These are phyloP conservation scores for Fagus sylvatica DNA, from an alignment of 306 rosid genomes.

Conservation along the genomic window DNA sequence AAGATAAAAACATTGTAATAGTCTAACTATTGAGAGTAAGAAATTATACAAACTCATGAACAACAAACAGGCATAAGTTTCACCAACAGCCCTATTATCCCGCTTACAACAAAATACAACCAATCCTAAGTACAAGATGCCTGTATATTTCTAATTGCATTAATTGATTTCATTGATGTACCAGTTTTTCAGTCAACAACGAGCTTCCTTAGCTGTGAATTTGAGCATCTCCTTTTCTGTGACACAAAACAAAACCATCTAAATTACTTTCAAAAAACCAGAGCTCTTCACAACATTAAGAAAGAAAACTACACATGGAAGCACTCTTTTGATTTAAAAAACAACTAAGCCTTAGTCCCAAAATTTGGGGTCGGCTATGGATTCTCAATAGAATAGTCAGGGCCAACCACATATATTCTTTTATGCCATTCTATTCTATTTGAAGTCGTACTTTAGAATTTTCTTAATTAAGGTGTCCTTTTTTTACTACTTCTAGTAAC, in stretches of 20 bases:
- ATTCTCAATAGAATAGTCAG: too few relatives aligned
- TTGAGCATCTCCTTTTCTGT: conserved; percentile 39
- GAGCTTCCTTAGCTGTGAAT: conserved; percentile 39
- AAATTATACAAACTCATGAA: background rate
- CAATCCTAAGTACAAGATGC: conserved; percentile 6
- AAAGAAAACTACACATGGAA: background rate
- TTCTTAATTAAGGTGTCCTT: too few relatives aligned
- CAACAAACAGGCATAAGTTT: background rate
- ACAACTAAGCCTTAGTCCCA: too few relatives aligned
- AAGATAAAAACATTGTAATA: background rate
- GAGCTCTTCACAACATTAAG: background rate
- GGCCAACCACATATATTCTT: too few relatives aligned
- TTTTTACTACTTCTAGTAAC: too few relatives aligned
- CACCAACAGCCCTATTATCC: background rate
- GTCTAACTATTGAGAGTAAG: background rate
- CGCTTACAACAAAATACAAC: conserved; percentile 4
- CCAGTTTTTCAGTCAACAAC: conserved; percentile 36
- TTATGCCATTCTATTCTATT: too few relatives aligned
- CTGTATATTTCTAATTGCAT: conserved; percentile 10
- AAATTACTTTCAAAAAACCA: background rate
- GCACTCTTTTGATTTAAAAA: background rate
- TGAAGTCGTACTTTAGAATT: too few relatives aligned
- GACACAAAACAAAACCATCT: conserved; percentile 19
- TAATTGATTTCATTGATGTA: conserved; percentile 7
- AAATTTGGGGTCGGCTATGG: too few relatives aligned